Conservation (phyloP, 176 grass and related monocot species). For the Echinochloa phyllopogon region DNA sequence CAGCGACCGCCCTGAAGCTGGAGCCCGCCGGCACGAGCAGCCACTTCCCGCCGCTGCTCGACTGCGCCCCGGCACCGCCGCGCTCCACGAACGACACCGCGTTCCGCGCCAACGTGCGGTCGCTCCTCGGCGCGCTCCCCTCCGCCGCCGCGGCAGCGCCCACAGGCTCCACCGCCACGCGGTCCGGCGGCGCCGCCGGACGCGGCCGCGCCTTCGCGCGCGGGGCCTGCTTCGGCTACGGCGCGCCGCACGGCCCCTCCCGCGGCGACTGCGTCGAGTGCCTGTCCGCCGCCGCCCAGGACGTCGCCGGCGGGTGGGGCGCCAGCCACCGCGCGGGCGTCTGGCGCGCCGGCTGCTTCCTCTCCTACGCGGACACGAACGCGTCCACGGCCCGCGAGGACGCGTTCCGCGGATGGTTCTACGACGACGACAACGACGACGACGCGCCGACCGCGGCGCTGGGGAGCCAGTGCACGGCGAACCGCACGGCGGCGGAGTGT, state of each 20-base stretch:
- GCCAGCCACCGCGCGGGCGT: neutral
- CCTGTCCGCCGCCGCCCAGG: slow-evolving; percentile 9
- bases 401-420: slow-evolving; percentile 14
- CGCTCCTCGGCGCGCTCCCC: neutral
- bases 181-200: too few relatives aligned
- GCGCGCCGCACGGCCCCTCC: too few relatives aligned
- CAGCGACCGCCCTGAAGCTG: neutral
- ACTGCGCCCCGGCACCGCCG: neutral
- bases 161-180: neutral
- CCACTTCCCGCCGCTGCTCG: neutral
- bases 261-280: neutral
- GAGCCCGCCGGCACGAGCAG: neutral
- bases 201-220: neutral
- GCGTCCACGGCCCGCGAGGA: neutral
- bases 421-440: neutral
- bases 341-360: neutral
- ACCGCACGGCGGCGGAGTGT: neutral
- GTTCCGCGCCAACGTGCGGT: neutral
- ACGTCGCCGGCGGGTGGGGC: neutral
- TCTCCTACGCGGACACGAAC: neutral
- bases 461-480: neutral
- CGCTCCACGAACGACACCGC: neutral
- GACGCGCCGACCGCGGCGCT: neutral
- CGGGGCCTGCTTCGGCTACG: neutral
- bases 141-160: neutral